Base-by-base conservation (phyloP, 2,329 filamentous ascomycete genomes). In the Xylariaceae sp. region DNA sequence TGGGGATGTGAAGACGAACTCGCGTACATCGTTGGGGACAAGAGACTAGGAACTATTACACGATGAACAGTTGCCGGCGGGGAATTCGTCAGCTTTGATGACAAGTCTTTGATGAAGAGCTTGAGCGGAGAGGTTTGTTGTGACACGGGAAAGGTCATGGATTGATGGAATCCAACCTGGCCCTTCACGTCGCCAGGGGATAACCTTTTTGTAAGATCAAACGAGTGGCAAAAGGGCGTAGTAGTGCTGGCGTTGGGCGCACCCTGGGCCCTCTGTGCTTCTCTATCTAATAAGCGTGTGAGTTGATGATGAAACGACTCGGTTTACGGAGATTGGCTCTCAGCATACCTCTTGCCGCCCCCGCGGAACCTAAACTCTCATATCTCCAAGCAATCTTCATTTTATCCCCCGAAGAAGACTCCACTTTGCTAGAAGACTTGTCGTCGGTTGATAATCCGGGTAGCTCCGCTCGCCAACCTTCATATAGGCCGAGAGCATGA, bases 351-450 rank as follows among this genome's bases (percentile, higher is more conserved):
- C 83, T 80, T 50, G 77, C 73, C 56, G 77, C 78, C 42, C 84
- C 84, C 63, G 85, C 85, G 61, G 87, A 86, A 12, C 88, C 87
- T 51, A 97, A 72, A 35, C 84, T 81, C 71, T 97, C 91, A 73
- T 99, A 99, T 70, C 94, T 81, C 94, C 94, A 99, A 3, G 94
- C 94, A 75, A 99, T 99, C 75, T 96, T 97, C 94, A 99, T 97
- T 71, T 86, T 91, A 59, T 92, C 88, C 11, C 79, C 77, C 2
- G 72, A 65, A 2, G 68, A 62, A 12, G 67, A 52, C 40, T 76
- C 74, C 34, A 77, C 63, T 53, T 70, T 74, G 63, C 62, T 57
- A 42, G 66, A 68, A 76, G 49, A 76, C 72, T 60, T 68, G 47
- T 65, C 62, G 12, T 72, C 69, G 7, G 65, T 73, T 1, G 77